These are phyloP conservation scores for Plasmodium malariae DNA, from an alignment of 169 alveolate species.

Conservation along the genomic window DNA sequence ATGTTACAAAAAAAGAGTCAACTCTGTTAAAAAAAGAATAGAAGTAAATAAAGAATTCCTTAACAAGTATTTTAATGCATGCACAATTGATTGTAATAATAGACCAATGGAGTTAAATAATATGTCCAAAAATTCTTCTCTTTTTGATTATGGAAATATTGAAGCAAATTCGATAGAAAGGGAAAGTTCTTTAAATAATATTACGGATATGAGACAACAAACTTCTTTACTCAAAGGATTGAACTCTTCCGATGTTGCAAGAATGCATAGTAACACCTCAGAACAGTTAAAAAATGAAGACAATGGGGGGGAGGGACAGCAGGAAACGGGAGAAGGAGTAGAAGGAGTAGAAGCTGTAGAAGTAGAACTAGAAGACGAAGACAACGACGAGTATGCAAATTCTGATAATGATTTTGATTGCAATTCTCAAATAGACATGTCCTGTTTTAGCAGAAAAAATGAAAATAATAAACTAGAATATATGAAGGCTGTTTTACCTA, in stretches of 20 bases:
- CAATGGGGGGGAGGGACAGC: neutral
- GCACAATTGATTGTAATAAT: conserved; percentile 29
- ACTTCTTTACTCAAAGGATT: neutral
- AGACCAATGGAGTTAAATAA: conserved; percentile 21
- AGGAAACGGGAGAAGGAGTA: neutral
- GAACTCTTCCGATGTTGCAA: neutral
- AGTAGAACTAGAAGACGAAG: neutral
- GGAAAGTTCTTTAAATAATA: neutral
- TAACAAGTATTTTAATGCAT: conserved; percentile 36
- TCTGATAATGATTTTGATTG: neutral
- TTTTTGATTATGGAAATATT: conserved; percentile 15
- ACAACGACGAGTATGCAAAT: neutral
- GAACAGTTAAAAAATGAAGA: neutral
- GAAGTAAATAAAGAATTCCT: conserved; percentile 34
- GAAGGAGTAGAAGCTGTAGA: neutral
- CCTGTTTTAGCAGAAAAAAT: conserved; percentile 9
- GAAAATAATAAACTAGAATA: conserved; percentile 11
- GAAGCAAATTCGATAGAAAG: conserved; percentile 14
- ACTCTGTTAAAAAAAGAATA: conserved; percentile 41
- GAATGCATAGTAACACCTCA: neutral
- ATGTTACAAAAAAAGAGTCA: conserved; percentile 11
- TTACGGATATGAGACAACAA: conserved; percentile 19
- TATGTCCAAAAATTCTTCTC: conserved; percentile 17
- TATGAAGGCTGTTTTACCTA: conserved; percentile 22
- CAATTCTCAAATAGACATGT: neutral